These are phyloP conservation scores for Astrothelium macrocarpum DNA, from an alignment of 495 filamentous ascomycete genomes.

Conservation along the genomic window DNA sequence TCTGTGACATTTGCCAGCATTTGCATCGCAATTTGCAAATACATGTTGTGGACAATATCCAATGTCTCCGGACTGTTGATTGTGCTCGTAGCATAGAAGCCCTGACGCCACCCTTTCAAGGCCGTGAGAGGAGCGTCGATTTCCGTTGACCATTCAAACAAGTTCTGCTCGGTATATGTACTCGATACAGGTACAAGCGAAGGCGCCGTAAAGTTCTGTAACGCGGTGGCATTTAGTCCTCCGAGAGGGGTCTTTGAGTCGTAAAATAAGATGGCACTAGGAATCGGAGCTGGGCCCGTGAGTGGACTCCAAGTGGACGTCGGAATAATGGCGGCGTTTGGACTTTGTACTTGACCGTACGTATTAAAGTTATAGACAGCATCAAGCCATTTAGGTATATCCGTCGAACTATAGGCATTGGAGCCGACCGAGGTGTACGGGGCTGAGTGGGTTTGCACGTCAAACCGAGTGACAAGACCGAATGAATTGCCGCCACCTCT, in stretches of 20 bases:
- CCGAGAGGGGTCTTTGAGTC: not conserved
- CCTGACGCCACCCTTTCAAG: not conserved
- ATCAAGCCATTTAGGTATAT: not conserved
- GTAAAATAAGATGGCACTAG: not conserved
- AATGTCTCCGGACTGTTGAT: not conserved
- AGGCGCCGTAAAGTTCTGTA: not conserved
- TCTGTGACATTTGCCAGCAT: not conserved
- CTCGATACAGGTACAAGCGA: not conserved
- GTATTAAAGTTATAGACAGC: not conserved
- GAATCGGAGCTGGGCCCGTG: not conserved
- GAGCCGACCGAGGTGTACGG: not conserved
- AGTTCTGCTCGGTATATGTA: not conserved
- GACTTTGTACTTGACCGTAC: not conserved
- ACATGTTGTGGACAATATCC: not conserved
- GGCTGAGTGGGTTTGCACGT: conserved; percentile 16
- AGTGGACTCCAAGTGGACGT: not conserved
- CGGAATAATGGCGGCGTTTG: not conserved
- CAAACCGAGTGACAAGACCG: conserved; percentile 32
- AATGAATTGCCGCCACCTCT: conserved; percentile 37
- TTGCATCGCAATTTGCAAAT: not conserved
- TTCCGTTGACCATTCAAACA: not conserved
- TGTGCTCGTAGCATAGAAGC: not conserved
- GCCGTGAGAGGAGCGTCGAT: not conserved
- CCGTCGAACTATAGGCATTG: not conserved
- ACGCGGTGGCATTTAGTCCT: not conserved